Conservation (phyloP, 352 stramenopile species). For the Phytophthora pluvialis region DNA sequence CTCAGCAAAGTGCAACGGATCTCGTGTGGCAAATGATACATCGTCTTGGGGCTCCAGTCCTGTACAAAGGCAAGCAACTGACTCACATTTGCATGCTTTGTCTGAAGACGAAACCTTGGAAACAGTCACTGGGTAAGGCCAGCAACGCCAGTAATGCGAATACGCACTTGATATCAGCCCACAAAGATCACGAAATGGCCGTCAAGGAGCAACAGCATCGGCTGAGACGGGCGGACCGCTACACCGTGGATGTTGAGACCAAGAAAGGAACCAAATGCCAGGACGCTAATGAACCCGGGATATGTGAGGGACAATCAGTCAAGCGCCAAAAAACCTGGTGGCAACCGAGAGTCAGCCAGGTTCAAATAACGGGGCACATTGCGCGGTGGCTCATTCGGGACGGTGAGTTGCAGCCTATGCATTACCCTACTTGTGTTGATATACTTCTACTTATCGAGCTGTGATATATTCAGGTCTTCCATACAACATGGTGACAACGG, state of each 20-base stretch:
- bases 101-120: not conserved
- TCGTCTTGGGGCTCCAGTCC: not conserved
- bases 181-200: not conserved
- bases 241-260: not conserved
- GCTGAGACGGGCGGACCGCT: not conserved
- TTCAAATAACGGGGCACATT: constrained; percentile 1
- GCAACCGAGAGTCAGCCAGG: not conserved
- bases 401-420: no score
- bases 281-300: no score
- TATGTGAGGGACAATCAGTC: not conserved
- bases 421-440: no score
- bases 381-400: no score
- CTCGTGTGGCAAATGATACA: constrained; percentile 1
- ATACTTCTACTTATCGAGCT: no score
- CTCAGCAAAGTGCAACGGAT: not conserved
- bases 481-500: constrained; percentile 5
- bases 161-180: not conserved
- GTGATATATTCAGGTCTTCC: not conserved
- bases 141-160: constrained; percentile 4
- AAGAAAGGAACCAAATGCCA: no score
- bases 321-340: constrained; percentile 5
- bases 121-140: not conserved
- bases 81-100: constrained; percentile 2
- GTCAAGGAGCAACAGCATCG: not conserved
- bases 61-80: not conserved